Percentiles rank a stretch among this genome's conserved stretches.
These are phyloP conservation scores for Dactylellina haptotyla DNA, from an alignment of 2,329 filamentous ascomycete species.

Conservation along the genomic window DNA sequence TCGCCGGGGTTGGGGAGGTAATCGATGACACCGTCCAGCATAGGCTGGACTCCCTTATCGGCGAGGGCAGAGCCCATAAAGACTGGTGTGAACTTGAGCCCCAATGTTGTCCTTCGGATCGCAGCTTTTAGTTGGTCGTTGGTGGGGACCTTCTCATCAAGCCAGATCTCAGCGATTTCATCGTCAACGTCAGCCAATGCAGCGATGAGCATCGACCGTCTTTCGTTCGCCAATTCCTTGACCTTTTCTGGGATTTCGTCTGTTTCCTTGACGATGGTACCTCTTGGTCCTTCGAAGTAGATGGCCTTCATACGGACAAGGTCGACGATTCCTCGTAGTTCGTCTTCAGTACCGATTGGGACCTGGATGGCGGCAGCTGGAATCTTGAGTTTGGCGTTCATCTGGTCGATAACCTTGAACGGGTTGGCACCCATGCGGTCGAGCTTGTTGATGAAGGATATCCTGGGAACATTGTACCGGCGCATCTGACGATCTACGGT, in stretches of 20 bases:
- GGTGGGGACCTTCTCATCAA: constrained; percentile 85
- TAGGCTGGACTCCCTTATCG: constrained; percentile 93
- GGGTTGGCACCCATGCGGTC: constrained; percentile 98
- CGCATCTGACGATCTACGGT: constrained; percentile 99
- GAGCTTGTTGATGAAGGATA: constrained; percentile 99
- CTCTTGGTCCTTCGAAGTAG: constrained; percentile 86
- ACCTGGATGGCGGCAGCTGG: constrained; percentile 93
- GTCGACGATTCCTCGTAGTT: constrained; percentile 92
- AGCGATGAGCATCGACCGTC: constrained; percentile 86
- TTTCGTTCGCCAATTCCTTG: constrained; percentile 79
- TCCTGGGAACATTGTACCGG: constrained; percentile 92
- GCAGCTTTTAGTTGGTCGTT: constrained; percentile 87
- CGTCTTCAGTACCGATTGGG: constrained; percentile 90
- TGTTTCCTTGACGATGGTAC: constrained; percentile 77
- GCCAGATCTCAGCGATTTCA: constrained; percentile 92
- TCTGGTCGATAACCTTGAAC: constrained; percentile 96
- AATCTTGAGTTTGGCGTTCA: constrained; percentile 94
- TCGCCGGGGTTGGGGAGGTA: constrained; percentile 92
- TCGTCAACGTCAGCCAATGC: constrained; percentile 97
- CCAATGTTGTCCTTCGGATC: constrained; percentile 89
- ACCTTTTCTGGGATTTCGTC: constrained; percentile 87
- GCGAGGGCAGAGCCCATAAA: constrained; percentile 96
- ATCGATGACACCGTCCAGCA: constrained; percentile 96
- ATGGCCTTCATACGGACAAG: constrained; percentile 90
- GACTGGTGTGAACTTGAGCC: constrained; percentile 89